phyloP scores from a whole-genome alignment of 768 basidiomycete species.

The Leucocoprinus leucothites region DNA sequence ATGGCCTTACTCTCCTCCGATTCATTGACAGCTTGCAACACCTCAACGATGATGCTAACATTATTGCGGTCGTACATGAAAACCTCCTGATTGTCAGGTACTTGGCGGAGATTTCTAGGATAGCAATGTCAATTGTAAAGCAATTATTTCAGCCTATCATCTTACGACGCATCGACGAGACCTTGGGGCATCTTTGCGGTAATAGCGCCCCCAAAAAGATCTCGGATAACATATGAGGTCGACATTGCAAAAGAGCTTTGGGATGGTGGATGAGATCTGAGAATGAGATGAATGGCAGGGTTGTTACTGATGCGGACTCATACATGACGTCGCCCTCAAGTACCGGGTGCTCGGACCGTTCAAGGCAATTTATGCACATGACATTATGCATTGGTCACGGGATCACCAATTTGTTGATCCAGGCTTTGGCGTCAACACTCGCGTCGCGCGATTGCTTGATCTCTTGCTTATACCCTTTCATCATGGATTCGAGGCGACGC shows the following conservation, averaged over 20 bases:
- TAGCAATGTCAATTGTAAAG: slow-evolving; percentile 5
- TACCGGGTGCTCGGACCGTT: not conserved
- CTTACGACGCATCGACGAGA: slow-evolving; percentile 87
- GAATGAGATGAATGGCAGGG: not conserved
- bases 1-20: slow-evolving; percentile 57
- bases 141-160: slow-evolving; percentile 10
- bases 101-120: slow-evolving; percentile 60
- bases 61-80: slow-evolving; percentile 69
- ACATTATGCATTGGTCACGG: slow-evolving; percentile 1
- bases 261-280: not conserved
- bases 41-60: slow-evolving; percentile 80
- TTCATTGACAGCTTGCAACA: slow-evolving; percentile 71
- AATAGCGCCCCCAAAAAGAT: slow-evolving; percentile 90
- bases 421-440: too few relatives aligned
- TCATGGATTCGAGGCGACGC: slow-evolving; percentile 51
- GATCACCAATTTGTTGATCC: slow-evolving; percentile 1
- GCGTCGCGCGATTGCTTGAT: not conserved
- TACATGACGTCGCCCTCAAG: not conserved
- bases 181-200: slow-evolving; percentile 47
- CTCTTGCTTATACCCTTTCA: slow-evolving; percentile 8
- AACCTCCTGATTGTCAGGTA: slow-evolving; percentile 95
- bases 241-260: not conserved
- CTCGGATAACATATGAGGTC: slow-evolving; percentile 25
- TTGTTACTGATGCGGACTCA: not conserved
- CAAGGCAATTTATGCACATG: not conserved